These are phyloP conservation scores for Stemphylium lycopersici DNA, from an alignment of 2,329 filamentous ascomycete species.

Conservation along the genomic window DNA sequence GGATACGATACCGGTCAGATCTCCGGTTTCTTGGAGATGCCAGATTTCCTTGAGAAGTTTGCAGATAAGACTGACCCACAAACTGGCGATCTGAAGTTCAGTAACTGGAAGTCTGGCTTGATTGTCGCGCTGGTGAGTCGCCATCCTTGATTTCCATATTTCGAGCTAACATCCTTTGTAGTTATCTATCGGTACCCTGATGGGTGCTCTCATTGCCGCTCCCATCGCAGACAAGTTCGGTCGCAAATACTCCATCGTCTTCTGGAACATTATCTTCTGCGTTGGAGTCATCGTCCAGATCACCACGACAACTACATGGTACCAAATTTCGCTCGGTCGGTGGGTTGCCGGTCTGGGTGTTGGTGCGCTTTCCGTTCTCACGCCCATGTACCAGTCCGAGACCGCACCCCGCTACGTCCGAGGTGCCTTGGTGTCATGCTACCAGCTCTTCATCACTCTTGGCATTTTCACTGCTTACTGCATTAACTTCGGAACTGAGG, in stretches of 20 bases:
- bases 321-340: slow-evolving; percentile 68
- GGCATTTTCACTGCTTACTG: slow-evolving; percentile 63
- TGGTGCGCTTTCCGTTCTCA: slow-evolving; percentile 66
- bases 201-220: slow-evolving; percentile 67
- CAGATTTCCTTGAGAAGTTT: slow-evolving; percentile 41
- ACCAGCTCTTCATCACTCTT: slow-evolving; percentile 73
- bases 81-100: slow-evolving; percentile 33
- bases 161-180: slow-evolving; percentile 8
- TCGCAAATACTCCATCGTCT: slow-evolving; percentile 66
- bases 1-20: slow-evolving; percentile 48
- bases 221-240: slow-evolving; percentile 68
- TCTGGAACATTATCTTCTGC: slow-evolving; percentile 67
- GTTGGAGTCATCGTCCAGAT: slow-evolving; percentile 71
- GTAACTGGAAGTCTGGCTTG: slow-evolving; percentile 41
- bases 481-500: slow-evolving; percentile 67
- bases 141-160: background rate
- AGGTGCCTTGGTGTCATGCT: slow-evolving; percentile 66
- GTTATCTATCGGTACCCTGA: slow-evolving; percentile 76
- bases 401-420: slow-evolving; percentile 68
- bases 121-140: slow-evolving; percentile 43
- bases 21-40: slow-evolving; percentile 47
- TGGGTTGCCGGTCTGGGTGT: slow-evolving; percentile 71
- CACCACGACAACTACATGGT: slow-evolving; percentile 62
- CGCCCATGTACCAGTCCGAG: slow-evolving; percentile 69
- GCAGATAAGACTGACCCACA: slow-evolving; percentile 30